Evolutionary conservation across 2,329 filamentous ascomycete genomes (phyloP).

Genomic region (Ophiostoma pallidulum): DNA sequence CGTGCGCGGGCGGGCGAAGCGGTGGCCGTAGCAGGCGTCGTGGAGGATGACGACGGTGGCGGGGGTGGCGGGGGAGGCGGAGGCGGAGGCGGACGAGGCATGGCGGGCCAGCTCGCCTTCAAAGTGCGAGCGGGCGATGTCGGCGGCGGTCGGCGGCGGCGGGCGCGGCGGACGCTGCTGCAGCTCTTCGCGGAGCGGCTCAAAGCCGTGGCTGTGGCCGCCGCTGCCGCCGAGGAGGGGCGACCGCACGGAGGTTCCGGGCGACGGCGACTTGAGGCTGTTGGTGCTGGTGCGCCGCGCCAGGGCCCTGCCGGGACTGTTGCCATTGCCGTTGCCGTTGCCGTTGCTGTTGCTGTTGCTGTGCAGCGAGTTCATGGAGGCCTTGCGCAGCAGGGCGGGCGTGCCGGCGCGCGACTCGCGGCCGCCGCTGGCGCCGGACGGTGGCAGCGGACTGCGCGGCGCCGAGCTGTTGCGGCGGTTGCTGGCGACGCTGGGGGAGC

Average conservation of each 20-base stretch:
- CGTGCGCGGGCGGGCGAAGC: slow-evolving; percentile 74
- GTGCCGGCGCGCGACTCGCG: slow-evolving; percentile 38
- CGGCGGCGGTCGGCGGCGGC: slow-evolving; percentile 34
- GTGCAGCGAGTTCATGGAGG: slow-evolving; percentile 48
- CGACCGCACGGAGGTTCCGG: slow-evolving; percentile 29
- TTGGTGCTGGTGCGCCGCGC: slow-evolving; percentile 41
- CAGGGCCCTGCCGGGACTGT: slow-evolving; percentile 16
- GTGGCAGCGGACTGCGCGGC: slow-evolving; percentile 35
- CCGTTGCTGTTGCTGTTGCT: slow-evolving; percentile 29
- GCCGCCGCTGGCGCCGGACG: slow-evolving; percentile 21
- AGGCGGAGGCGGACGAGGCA: not conserved
- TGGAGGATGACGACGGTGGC: slow-evolving; percentile 74
- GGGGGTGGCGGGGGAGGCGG: slow-evolving; percentile 17
- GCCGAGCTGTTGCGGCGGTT: slow-evolving; percentile 24
- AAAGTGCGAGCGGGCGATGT: slow-evolving; percentile 61
- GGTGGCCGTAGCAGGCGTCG: slow-evolving; percentile 90
- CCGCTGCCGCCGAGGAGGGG: slow-evolving; percentile 19
- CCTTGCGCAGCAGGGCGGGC: slow-evolving; percentile 44
- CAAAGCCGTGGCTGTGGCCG: slow-evolving; percentile 11
- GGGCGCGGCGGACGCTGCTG: slow-evolving; percentile 4
- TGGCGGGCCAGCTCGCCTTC: slow-evolving; percentile 51
- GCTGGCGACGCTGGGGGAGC: slow-evolving; percentile 30
- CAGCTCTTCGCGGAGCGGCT: slow-evolving; percentile 11
- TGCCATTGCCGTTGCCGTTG: not conserved
- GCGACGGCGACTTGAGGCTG: slow-evolving; percentile 34